Base-by-base conservation (phyloP, 805 yeast genomes). In the Saccharomyces mikatae region DNA sequence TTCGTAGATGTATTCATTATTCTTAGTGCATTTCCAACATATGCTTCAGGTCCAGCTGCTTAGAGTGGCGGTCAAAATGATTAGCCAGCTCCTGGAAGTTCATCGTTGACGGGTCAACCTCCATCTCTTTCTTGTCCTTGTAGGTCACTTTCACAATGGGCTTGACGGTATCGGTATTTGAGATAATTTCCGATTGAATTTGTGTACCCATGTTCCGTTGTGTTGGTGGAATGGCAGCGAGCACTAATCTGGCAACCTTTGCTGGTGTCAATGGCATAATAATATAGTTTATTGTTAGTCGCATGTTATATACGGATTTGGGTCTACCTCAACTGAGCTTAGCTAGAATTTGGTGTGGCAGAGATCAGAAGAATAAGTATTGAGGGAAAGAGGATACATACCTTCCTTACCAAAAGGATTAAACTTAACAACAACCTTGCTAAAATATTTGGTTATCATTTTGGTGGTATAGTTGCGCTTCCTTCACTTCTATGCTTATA, bases 381-480 rank as follows among this genome's bases (percentile, higher is more conserved):
- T 8, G 24, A 8, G 24, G 44, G 4, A 22, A 6, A 21, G 8
- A 17, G 8, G 11, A 13, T 4, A 71, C 81, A 54, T 70, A 80
- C 83, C 80, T 60, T 86, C 87, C 29, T 76, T 71, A 1, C 83
- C 80, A 59, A 86, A 78, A 1, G 97, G 96, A 69, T 87, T 82
- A 77, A 91, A 89, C 65, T 77, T 82, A 47, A 92, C 87, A 47
- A 76, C 75, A 8, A 89, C 89, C 59, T 82, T 82, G 36, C 90
- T 77, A 74, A 92, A 89, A 73, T 86, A 91, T 71, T 89, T 89
- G 44, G 97, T 92, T 65, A 91, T 87, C 98, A 91, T 91, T 54
- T 21, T 8, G 13, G 22, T 56, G 28, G 26, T 47, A 24, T 36
- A 17, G 27, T 48, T 41, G 11, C 2, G 26, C 13, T 30, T 21